These are phyloP conservation scores for Leonotis leonurus DNA, from an alignment of 257 asterid species.

Conservation along the genomic window DNA sequence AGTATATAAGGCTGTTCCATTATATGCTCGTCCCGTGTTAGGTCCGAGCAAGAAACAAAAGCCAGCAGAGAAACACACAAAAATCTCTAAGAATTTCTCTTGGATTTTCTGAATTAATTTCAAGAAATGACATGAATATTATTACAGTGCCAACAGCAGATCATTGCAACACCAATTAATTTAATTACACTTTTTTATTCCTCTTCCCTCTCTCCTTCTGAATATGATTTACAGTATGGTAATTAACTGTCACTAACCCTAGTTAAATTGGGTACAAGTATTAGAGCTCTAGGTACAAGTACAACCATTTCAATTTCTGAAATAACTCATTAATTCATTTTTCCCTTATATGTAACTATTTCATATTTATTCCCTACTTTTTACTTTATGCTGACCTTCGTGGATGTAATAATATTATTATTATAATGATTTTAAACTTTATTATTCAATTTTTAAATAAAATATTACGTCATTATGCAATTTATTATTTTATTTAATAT, in stretches of 20 bases:
- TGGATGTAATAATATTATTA: too few relatives aligned
- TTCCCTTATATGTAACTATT: not conserved
- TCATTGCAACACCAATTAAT: slow-evolving; percentile 12
- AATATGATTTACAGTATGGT: not conserved
- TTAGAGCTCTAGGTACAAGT: too few relatives aligned
- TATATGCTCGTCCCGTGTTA: slow-evolving; percentile 2
- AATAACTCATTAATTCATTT: not conserved
- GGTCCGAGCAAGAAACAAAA: slow-evolving; percentile 20
- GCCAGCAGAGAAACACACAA: slow-evolving; percentile 2
- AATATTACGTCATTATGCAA: too few relatives aligned
- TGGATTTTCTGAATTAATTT: slow-evolving; percentile 12
- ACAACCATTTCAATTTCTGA: not conserved
- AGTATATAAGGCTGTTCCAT: slow-evolving; percentile 9
- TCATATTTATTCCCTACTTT: not conserved
- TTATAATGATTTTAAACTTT: too few relatives aligned
- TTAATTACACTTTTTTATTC: slow-evolving; percentile 7
- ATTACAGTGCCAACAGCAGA: slow-evolving; percentile 19
- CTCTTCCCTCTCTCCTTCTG: slow-evolving; percentile 4
- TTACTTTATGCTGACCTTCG: too few relatives aligned
- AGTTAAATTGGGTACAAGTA: not conserved
- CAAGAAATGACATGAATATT: slow-evolving; percentile 8
- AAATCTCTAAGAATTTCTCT: slow-evolving; percentile 16
- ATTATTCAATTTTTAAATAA: too few relatives aligned
- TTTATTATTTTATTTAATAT: too few relatives aligned
- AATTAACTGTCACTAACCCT: slow-evolving; percentile 20